Conservation (phyloP, 176 grass and related monocot genomes). For the Poa pratensis region DNA sequence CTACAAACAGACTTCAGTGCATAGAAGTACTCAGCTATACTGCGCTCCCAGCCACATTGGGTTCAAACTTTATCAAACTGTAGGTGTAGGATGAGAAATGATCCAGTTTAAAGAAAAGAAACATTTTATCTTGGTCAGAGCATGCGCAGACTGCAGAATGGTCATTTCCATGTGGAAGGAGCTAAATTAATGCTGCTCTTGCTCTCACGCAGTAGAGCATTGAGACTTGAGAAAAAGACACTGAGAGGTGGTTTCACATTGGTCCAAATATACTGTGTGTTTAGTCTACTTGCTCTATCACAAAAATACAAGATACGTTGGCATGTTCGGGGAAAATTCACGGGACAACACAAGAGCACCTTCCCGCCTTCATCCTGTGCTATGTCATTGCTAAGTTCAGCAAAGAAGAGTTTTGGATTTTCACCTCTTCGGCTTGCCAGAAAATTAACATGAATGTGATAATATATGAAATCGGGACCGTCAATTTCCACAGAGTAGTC, state of each 20-base stretch:
- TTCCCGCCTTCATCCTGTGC: neutral
- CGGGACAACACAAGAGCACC: neutral
- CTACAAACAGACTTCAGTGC: neutral
- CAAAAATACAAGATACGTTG: neutral
- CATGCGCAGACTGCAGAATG: too few relatives aligned
- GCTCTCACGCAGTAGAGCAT: neutral
- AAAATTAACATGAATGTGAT: neutral
- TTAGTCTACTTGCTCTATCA: neutral
- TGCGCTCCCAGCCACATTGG: neutral
- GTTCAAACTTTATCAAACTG: neutral
- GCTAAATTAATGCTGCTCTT: neutral
- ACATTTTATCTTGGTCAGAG: neutral
- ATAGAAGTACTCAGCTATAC: neutral
- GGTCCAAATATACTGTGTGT: neutral
- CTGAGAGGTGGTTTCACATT: neutral
- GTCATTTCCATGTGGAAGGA: neutral
- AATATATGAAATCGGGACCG: neutral
- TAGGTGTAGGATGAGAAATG: neutral
- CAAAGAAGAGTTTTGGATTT: neutral
- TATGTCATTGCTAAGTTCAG: conserved; percentile 9
- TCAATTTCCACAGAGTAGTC: neutral
- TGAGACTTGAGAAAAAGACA: neutral
- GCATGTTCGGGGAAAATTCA: neutral
- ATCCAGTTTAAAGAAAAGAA: neutral
- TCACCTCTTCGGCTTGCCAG: neutral